phyloP scores from a whole-genome alignment of 2,329 filamentous ascomycete genomes.

The Mycosphaerelloides madeirae region DNA sequence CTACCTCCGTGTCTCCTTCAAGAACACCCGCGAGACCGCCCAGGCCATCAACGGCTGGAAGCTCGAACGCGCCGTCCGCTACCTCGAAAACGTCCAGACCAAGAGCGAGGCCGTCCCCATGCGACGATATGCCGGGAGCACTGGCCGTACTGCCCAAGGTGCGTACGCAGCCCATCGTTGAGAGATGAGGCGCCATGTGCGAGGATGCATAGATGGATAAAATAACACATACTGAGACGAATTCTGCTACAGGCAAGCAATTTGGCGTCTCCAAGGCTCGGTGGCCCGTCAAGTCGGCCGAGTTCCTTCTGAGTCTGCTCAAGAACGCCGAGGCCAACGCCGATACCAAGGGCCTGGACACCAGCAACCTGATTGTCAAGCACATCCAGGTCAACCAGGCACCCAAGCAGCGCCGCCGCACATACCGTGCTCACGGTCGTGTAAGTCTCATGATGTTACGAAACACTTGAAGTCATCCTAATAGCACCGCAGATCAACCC shows the following conservation, averaged over 20 bases:
- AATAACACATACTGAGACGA: conserved; percentile 26
- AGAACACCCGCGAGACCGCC: conserved; percentile 99
- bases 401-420: conserved; percentile 97
- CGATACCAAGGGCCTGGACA: conserved; percentile 95
- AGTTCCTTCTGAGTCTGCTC: conserved; percentile 94
- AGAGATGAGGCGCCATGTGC: conserved; percentile 32
- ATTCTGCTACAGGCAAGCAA: conserved; percentile 72
- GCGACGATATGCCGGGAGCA: conserved; percentile 94
- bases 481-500: conserved; percentile 79
- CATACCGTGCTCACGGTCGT: conserved; percentile 99
- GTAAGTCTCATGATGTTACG: conserved; percentile 58
- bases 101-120: conserved; percentile 98
- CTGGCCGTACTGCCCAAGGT: conserved; percentile 96
- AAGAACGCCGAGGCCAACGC: conserved; percentile 97
- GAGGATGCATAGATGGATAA: conserved; percentile 33
- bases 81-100: conserved; percentile 96
- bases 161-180: conserved; percentile 48
- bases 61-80: conserved; percentile 86
- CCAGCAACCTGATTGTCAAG: conserved; percentile 95
- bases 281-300: conserved; percentile 98
- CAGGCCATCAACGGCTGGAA: conserved; percentile 99
- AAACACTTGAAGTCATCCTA: neutral
- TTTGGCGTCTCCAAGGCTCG: conserved; percentile 97
- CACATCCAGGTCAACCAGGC: conserved; percentile 99
- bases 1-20: conserved; percentile 99